Percentiles rank a stretch among this genome's conserved stretches.
phyloP scores from a whole-genome alignment of 2,329 filamentous ascomycete genomes.

The Trichophyton benhamiae region DNA sequence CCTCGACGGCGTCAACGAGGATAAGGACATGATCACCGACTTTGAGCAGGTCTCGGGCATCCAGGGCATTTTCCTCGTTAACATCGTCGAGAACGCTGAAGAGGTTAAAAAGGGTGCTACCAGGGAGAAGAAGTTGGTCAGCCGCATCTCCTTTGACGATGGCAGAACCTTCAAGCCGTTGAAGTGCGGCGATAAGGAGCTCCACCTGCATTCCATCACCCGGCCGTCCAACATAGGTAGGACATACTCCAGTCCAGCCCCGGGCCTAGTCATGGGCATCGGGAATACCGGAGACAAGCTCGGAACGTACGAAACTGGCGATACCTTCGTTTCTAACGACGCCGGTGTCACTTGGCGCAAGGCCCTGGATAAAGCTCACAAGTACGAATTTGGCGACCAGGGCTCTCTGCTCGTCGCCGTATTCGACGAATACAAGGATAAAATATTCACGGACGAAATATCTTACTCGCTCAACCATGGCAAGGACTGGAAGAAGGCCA shows the following conservation, averaged over 20 bases:
- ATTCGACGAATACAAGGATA: constrained; percentile 50
- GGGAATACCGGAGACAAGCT: constrained; percentile 76
- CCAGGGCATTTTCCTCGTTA: constrained; percentile 84
- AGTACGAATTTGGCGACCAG: constrained; percentile 92
- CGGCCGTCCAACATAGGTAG: constrained; percentile 68
- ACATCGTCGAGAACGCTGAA: constrained; percentile 75
- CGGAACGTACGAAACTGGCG: constrained; percentile 56
- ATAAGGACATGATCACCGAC: constrained; percentile 63
- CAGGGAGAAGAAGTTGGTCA: constrained; percentile 55
- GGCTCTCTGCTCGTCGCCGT: constrained; percentile 80
- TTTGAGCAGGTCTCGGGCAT: constrained; percentile 90
- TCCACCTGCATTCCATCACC: constrained; percentile 90
- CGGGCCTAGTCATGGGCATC: constrained; percentile 84
- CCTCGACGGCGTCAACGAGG: constrained; percentile 82
- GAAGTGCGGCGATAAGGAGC: constrained; percentile 50
- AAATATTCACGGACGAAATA: constrained; percentile 32
- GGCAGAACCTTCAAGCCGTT: constrained; percentile 71
- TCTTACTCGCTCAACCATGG: constrained; percentile 85
- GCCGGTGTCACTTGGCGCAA: constrained; percentile 75
- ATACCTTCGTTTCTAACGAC: constrained; percentile 81
- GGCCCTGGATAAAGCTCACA: constrained; percentile 65
- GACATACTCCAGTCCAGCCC: constrained; percentile 86
- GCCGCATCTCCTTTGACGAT: constrained; percentile 88
- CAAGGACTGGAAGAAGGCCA: constrained; percentile 61
- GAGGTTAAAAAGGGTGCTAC: constrained; percentile 47